Evolutionary conservation across 2,329 filamentous ascomycete species (phyloP), one percentile per base, ranked within the genome.

Genomic region (Scleromitrula shiraiana): DNA sequence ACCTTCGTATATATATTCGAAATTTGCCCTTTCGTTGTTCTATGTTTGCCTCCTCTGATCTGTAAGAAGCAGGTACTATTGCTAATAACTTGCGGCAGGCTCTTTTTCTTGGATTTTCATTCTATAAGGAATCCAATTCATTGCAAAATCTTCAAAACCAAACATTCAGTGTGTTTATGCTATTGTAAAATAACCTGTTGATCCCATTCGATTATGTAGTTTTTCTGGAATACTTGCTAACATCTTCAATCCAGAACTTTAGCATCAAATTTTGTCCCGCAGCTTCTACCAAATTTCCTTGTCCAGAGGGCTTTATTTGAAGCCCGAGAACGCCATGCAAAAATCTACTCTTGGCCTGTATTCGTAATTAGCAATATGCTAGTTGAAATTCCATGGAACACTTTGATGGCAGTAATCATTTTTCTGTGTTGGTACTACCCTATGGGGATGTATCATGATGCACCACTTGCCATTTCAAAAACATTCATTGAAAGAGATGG

Each of bases 391-490:
- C 87, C 88, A 0, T 95, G 86, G 82, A 88, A 94, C 63, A 40
- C 52, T 0, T 67, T 93, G 36, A 83, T 86, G 74, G 78, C 80
- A 3, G 74, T 82, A n/a, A 68, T 94, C 55, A 83, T 90, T 70
- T 95, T 74, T 71, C 74, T 88, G 60, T 82, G 75, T 64, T 91
- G 85, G 78, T 95, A 95, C 71, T 95, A 90, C 63, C 87, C 88
- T 1, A 78, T 94, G 46, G 87, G 86, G 2, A 75, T 93, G 8
- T 80, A 88, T 65, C 67, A 69, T 50, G 90, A 91, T 60, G 85
- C 85, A 2, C 68, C 72, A 14, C 71, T 71, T n/a, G 37, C n/a
- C 15, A 23, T 12, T 1, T 78, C 79, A 4, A 75, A 75, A 51
- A 70, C 80, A 53, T 76, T 83, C 1, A 63, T 75, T 5, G 79